These are phyloP conservation scores for Salix caprea DNA, from an alignment of 345 rosid species.

Conservation along the genomic window DNA sequence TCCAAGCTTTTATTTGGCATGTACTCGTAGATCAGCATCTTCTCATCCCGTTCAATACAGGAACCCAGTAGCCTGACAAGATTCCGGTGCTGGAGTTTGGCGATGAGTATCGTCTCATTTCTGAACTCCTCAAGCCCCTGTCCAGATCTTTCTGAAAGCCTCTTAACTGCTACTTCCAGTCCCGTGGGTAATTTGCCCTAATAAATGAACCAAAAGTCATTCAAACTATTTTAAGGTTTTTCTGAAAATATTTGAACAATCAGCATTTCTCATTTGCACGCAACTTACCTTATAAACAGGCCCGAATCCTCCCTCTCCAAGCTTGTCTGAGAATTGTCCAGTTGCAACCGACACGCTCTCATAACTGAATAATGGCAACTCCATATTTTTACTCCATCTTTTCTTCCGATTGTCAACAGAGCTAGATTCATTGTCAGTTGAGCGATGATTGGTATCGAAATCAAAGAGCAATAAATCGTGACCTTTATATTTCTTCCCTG, in stretches of 20 bases:
- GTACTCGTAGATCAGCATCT: background rate
- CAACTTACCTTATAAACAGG: too few relatives aligned
- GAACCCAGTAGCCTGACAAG: background rate
- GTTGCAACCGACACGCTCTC: background rate
- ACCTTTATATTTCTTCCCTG: background rate
- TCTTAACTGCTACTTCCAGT: background rate
- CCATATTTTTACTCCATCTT: background rate
- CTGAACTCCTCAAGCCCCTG: background rate
- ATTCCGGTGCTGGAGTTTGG: constrained; percentile 8
- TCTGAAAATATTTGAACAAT: too few relatives aligned
- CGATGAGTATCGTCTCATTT: background rate
- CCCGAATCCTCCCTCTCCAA: background rate
- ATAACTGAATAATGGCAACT: background rate
- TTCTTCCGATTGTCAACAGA: background rate
- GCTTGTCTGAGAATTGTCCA: background rate
- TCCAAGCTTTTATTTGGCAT: background rate
- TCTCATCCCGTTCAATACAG: background rate
- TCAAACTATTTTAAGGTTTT: background rate
- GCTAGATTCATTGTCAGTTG: background rate
- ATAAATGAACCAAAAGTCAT: background rate
- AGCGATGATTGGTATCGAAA: background rate
- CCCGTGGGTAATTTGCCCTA: background rate
- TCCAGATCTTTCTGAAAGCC: constrained; percentile 1
- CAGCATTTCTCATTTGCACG: too few relatives aligned
- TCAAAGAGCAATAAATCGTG: background rate